phyloP scores from a whole-genome alignment of 495 filamentous ascomycete species.

The Amphirosellinia nigrospora region DNA sequence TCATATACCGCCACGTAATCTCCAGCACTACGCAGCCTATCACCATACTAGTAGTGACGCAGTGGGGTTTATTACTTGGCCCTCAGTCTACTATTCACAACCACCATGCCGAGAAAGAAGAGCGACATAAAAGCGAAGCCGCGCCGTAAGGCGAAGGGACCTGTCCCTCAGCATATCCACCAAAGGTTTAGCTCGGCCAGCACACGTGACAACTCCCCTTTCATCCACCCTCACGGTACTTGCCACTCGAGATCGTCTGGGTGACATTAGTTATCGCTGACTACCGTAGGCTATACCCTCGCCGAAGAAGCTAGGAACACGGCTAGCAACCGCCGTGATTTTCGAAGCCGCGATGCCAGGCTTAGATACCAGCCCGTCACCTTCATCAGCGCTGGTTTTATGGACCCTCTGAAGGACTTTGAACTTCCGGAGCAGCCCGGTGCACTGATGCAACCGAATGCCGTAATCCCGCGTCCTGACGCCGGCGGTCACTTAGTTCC shows the following conservation, averaged over 20 bases:
- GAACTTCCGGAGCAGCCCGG: slow-evolving; percentile 15
- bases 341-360: slow-evolving; percentile 46
- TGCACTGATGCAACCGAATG: not conserved
- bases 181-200: not conserved
- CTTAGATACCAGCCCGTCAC: slow-evolving; percentile 62
- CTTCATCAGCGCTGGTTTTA: slow-evolving; percentile 76
- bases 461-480: not conserved
- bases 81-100: not conserved
- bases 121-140: slow-evolving; percentile 8
- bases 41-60: not conserved
- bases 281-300: slow-evolving; percentile 61
- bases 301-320: slow-evolving; percentile 81
- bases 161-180: not conserved
- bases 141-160: slow-evolving; percentile 10
- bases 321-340: slow-evolving; percentile 58
- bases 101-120: slow-evolving; percentile 21
- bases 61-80: not conserved
- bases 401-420: slow-evolving; percentile 55
- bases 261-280: slow-evolving; percentile 19
- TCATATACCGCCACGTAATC: slow-evolving; percentile 23
- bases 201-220: not conserved
- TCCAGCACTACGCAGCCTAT: not conserved
- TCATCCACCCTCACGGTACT: slow-evolving; percentile 23
- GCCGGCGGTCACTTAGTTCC: not conserved
- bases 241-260: slow-evolving; percentile 3